Base-by-base conservation (phyloP, 169 alveolate species). In the Theileria annulata region DNA sequence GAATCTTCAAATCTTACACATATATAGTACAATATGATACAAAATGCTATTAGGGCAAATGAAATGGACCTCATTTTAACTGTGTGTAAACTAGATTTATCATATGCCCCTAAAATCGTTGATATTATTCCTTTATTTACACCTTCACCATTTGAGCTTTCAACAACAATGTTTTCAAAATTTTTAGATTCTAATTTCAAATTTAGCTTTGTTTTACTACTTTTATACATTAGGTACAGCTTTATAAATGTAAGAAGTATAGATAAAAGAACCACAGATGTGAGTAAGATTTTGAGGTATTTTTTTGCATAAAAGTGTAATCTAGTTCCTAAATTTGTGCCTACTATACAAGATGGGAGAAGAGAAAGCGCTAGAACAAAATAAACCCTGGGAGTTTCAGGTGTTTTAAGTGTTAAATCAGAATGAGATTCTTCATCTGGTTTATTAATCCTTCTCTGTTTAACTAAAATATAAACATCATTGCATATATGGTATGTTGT, bases 291-390 rank as follows among this genome's bases (percentile, higher is more conserved):
- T 62, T 67, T 67, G 27, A 67, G 60, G 35, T 67, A 10, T 21
- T 28, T 31, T 28, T 67, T 67, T 67, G 75, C 75, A 30, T 21
- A 42, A 23, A 67, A 60, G 59, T 71, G 79, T 17, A 71, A 35
- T 2, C 49, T 49, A n/a, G 71, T 35, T 15, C 79, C 79, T 8
- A 71, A 51, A 9, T 51, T 15, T 10, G 54, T 35, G 3, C 79
- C 79, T n/a, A 71, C n/a, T 15, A 71, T 71, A 58, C 75, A 71
- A 4, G n/a, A 71, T 21, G 79, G 79, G 4, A 71, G 8, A 1
- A 71, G 51, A 2, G 79, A 71, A 17, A 25, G 9, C 6, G 75
- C 79, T 30, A 71, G 9, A 13, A 71, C 51, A 6, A 71, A 31
- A 48, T 71, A 28, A 23, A 71, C 71, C 33, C 79, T 42, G 3